Evolutionary conservation across 805 yeast species (phyloP), one percentile per base, ranked within the genome.

Genomic region (Spencermartinsiella europaea): DNA sequence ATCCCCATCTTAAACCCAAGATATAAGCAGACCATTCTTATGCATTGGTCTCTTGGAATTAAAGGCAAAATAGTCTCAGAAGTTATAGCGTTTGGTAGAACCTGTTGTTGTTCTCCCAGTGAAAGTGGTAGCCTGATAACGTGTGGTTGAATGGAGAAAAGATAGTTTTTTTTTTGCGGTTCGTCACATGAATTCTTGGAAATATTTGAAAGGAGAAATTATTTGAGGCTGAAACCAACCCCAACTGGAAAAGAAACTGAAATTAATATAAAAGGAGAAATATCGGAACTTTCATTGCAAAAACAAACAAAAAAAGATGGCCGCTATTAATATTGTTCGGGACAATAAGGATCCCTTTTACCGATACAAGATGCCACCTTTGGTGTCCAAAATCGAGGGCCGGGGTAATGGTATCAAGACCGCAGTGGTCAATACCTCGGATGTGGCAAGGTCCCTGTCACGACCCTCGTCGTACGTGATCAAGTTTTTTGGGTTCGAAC

Each of bases 381-480:
- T 93, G 70, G 95, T 86, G 72, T 86, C 96, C 58, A 93, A 93
- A 77, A 87, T 87, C 56, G 98, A 93, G 73, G 99, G 99, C 69
- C 80, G 96, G 67, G 99, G 99, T 74, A 93, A 93, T 73, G 99
- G 99, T 81, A 93, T 93, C 71, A 90, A 89, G 68, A 93, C 99
- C 20, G 95, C 91, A 46, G 83, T 93, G 47, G 79, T 88, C 56
- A 93, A 93, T 70, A 80, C 88, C 46, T 72, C 85, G 34, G 98
- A 93, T 63, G 96, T 93, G 51, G 95, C 97, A 35, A 80, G 96
- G 61, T 95, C 98, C 19, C 76, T 93, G 54, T 86, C 85, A 57
- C 83, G 99, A 70, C 98, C 99, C 28, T 81, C 96, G 33, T 72
- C 91, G 28, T 93, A 93, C 64, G 80, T 93, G 52, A 81, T 93